A percentile compares a stretch with the other conserved stretches of the same genome.
phyloP scores from a whole-genome alignment of 495 filamentous ascomycete species.

The Penicillium egyptiacum region DNA sequence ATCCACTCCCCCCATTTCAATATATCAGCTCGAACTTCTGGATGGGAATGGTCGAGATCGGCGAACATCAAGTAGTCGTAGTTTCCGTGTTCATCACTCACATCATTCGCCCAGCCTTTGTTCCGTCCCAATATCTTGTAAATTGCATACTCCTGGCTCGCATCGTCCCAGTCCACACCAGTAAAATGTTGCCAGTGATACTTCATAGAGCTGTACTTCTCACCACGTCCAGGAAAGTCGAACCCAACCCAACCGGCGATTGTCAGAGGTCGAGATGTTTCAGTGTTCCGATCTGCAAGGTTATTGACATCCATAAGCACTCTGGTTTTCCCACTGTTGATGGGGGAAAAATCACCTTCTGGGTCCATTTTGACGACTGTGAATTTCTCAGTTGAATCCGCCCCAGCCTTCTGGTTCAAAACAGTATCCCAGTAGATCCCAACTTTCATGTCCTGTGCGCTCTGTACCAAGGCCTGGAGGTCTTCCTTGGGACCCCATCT shows the following conservation, averaged over 20 bases:
- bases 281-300: slow-evolving; percentile 51
- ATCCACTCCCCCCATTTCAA: slow-evolving; percentile 71
- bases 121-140: slow-evolving; percentile 64
- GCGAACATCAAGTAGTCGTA: slow-evolving; percentile 71
- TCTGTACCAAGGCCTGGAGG: slow-evolving; percentile 49
- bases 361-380: slow-evolving; percentile 60
- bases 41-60: slow-evolving; percentile 66
- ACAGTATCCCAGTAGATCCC: slow-evolving; percentile 73
- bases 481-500: slow-evolving; percentile 72
- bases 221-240: slow-evolving; percentile 61
- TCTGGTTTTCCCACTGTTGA: background rate
- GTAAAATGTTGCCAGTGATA: slow-evolving; percentile 70
- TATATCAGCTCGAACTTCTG: slow-evolving; percentile 64
- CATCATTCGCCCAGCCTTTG: slow-evolving; percentile 64
- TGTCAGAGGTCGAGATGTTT: slow-evolving; percentile 54
- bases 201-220: slow-evolving; percentile 58
- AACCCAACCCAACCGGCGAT: slow-evolving; percentile 70
- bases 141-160: slow-evolving; percentile 57
- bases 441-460: slow-evolving; percentile 52
- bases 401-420: slow-evolving; percentile 74
- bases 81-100: slow-evolving; percentile 67
- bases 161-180: slow-evolving; percentile 65
- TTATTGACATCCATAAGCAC: background rate
- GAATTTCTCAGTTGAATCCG: slow-evolving; percentile 61
- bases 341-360: slow-evolving; percentile 30